Conservation (phyloP, 2,329 filamentous ascomycete genomes). For the Hypoxylon sp. region DNA sequence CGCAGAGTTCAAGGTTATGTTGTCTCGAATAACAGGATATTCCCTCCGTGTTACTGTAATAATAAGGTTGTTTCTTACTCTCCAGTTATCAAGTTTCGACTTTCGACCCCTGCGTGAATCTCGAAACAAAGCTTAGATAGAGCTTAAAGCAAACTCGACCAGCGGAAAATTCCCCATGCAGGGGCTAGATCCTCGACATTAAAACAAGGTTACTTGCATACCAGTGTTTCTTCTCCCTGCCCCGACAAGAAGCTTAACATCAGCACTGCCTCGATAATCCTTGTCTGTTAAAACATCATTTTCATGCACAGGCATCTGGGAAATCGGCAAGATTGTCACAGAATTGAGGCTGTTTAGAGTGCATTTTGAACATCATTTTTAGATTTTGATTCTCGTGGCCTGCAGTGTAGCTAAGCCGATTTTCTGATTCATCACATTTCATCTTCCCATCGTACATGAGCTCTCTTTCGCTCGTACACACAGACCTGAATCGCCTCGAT, state of each 20-base stretch:
- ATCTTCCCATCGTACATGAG: conserved; percentile 40
- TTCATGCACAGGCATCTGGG: conserved; percentile 1
- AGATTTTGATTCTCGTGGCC: conserved; percentile 30
- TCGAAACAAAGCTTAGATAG: conserved; percentile 36
- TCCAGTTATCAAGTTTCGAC: conserved; percentile 30
- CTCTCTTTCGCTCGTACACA: conserved; percentile 24
- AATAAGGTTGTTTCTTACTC: conserved; percentile 33
- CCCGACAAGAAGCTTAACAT: conserved; percentile 32
- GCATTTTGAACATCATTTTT: conserved; percentile 24
- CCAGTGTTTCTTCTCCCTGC: conserved; percentile 34
- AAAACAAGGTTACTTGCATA: conserved; percentile 46
- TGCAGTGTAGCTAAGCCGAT: conserved; percentile 30
- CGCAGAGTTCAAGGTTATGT: conserved; percentile 9
- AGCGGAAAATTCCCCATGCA: conserved; percentile 26
- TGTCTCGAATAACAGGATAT: conserved; percentile 18
- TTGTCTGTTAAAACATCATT: conserved; percentile 10
- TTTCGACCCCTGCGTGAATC: conserved; percentile 41
- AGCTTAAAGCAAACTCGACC: conserved; percentile 25
- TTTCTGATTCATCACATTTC: conserved; percentile 33
- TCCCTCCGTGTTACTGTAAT: conserved; percentile 29
- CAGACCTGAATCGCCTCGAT: conserved; percentile 25
- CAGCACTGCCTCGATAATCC: conserved; percentile 8
- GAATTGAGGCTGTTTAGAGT: conserved; percentile 15
- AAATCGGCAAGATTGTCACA: conserved; percentile 4
- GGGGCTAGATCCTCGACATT: conserved; percentile 33